Evolutionary conservation across 768 basidiomycete genomes (phyloP).

Genomic region (Trametes cingulata): DNA sequence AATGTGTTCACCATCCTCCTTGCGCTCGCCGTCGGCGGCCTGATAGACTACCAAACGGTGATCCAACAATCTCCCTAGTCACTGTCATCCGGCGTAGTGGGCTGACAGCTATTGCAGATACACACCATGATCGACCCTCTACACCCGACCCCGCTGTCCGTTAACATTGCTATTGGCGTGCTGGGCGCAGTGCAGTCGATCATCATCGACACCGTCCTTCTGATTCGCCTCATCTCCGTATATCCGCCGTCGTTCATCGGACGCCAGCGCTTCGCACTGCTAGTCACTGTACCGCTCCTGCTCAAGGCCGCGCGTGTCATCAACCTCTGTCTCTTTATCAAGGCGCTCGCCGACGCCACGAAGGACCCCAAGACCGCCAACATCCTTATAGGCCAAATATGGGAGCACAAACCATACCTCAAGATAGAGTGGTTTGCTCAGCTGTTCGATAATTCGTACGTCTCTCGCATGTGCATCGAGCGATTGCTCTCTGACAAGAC

Average conservation of each 20-base stretch:
- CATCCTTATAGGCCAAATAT: slow-evolving; percentile 18
- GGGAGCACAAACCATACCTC: slow-evolving; percentile 31
- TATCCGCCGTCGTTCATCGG: slow-evolving; percentile 30
- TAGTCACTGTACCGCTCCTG: slow-evolving; percentile 31
- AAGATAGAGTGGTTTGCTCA: slow-evolving; percentile 37
- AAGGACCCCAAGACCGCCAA: slow-evolving; percentile 24
- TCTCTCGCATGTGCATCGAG: slow-evolving; percentile 31
- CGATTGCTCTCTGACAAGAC: too few species aligned
- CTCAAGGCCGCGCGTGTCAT: slow-evolving; percentile 35
- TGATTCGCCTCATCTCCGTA: slow-evolving; percentile 38
- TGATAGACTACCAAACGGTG: slow-evolving; percentile 17
- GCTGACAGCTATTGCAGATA: slow-evolving; percentile 20
- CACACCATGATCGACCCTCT: slow-evolving; percentile 30
- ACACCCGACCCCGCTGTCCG: slow-evolving; percentile 26
- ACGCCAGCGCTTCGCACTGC: slow-evolving; percentile 29
- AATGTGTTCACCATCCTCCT: slow-evolving; percentile 27
- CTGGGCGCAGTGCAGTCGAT: slow-evolving; percentile 35
- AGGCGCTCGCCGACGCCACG: slow-evolving; percentile 24
- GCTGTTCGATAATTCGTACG: slow-evolving; percentile 37
- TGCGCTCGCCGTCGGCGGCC: slow-evolving; percentile 10
- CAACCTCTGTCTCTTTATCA: slow-evolving; percentile 30
- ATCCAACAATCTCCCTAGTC: background rate
- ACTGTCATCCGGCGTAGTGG: background rate
- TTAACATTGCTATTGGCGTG: slow-evolving; percentile 33
- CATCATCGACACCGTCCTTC: slow-evolving; percentile 39